Evolutionary conservation across 148 eudicot species (phyloP).

Genomic region (Mesembryanthemum crystallinum): DNA sequence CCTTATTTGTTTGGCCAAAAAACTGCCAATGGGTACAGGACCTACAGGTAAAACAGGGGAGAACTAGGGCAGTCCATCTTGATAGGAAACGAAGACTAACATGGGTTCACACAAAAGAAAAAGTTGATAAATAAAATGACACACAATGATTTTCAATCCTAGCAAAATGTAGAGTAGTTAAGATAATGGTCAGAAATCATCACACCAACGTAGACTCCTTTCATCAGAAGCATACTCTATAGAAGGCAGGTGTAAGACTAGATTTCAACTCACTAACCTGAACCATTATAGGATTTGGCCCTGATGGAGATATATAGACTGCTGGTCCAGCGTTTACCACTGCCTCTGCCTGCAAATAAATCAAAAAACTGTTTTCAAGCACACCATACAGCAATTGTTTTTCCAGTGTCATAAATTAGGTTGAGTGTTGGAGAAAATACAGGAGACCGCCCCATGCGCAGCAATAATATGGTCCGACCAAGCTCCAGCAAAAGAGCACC

Average conservation of each 20-base stretch:
- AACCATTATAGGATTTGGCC: slow-evolving; percentile 96
- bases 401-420: not conserved
- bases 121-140: not conserved
- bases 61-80: not conserved
- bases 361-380: slow-evolving; percentile 10
- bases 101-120: not conserved
- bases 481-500: slow-evolving; percentile 94
- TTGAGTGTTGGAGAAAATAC: slow-evolving; percentile 39
- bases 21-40: not conserved
- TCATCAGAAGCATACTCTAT: not conserved
- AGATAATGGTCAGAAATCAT: not conserved
- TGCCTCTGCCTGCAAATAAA: slow-evolving; percentile 66
- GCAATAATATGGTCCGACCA: slow-evolving; percentile 78
- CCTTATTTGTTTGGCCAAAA: not conserved
- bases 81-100: not conserved
- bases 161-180: not conserved
- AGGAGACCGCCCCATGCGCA: slow-evolving; percentile 87
- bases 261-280: slow-evolving; percentile 58
- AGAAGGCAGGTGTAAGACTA: not conserved
- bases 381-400: not conserved
- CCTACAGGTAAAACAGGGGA: too few relatives aligned
- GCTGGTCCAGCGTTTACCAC: slow-evolving; percentile 91
- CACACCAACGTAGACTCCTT: not conserved
- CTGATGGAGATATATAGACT: slow-evolving; percentile 79
- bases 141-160: too few relatives aligned